Base-by-base conservation (phyloP, 1,284 basidiomycete species). In the Sporisorium iseilematis-ciliati region DNA sequence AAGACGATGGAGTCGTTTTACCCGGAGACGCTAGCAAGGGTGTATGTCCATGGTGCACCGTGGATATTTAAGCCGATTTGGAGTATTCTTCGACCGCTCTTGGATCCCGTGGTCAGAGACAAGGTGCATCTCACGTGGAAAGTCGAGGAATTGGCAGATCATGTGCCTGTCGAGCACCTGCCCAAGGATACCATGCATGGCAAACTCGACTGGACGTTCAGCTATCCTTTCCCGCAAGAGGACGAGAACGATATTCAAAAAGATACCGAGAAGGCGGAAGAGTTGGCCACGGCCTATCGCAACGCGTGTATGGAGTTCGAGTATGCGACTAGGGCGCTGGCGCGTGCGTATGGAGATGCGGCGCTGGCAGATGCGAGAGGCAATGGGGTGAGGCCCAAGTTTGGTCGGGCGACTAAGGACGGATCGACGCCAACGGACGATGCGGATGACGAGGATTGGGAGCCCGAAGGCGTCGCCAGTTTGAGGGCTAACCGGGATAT, bases 31-130 rank as follows among this genome's bases (percentile, higher is more conserved):
- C 48, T 82, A 23, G 75, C 80, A n/a, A 38, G 80, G 3, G 71
- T 83, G 29, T 82, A 81, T 35, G 80, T 82, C 12, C 80, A 82
- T 56, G 70, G 78, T 41, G 77, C 81, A 21, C 81, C 81, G 2
- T 83, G 81, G 81, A 79, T 83, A 68, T 83, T 83, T 52, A 80
- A 78, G 53, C 79, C 79, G 4, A 81, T 83, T 55, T 83, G 81
- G 81, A 66, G 71, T 50, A 82, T 83, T 42, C 60, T 83, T 4
- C 64, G 75, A 25, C 81, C 81, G 10, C 56, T 83, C 35, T 52
- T 83, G 21, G 80, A 83, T 67, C 81, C 81, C 1, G 77, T 83
- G 8, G 81, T 83, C 31, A 55, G 81, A 33, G 81, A 83, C 63
- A 83, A 83, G 56, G 70, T 83, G 11, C 75, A 72, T 35, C 65